Evolutionary conservation across 169 alveolate species (phyloP), one percentile per base, ranked within the genome.

Genomic region (Nephromyces sp.): DNA sequence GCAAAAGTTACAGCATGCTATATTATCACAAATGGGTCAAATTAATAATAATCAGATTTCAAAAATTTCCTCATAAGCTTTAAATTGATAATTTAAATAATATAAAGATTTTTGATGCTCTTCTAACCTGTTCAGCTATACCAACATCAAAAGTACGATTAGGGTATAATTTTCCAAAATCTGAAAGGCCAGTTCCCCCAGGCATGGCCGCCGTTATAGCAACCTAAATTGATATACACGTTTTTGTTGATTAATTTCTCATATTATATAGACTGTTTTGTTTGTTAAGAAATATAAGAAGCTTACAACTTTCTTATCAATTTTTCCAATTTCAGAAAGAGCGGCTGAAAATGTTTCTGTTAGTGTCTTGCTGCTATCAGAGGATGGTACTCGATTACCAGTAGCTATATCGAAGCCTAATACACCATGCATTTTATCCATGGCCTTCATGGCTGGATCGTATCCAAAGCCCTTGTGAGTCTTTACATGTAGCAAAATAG

Each of bases 201-300:
- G 92, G 89, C 94, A 89, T 89, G 8, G 90, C 94, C 2, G 94
- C 93, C 0, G 94, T 87, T 8, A 87, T 69, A 21, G 86, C 86
- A 1, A 84, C 57, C 57, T 43, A 43, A 15, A 43, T 15, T 15
- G n/a, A 43, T 15, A 43, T 43, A n/a, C n/a, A 43, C 15, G n/a
- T n/a, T n/a, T n/a, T n/a, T n/a, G n/a, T n/a, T n/a, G n/a, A n/a
- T n/a, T n/a, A n/a, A n/a, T n/a, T n/a, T n/a, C n/a, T n/a, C n/a
- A n/a, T n/a, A n/a, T n/a, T n/a, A n/a, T n/a, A n/a, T n/a, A n/a
- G n/a, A n/a, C n/a, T n/a, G n/a, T n/a, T n/a, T n/a, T n/a, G n/a
- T n/a, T n/a, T n/a, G n/a, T n/a, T n/a, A n/a, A n/a, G 57, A 43
- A 43, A 43, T n/a, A 43, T 43, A 43, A 43, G 57, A 43, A n/a